These are phyloP conservation scores for Moelleriella libera DNA, from an alignment of 2,329 filamentous ascomycete species.

Conservation along the genomic window DNA sequence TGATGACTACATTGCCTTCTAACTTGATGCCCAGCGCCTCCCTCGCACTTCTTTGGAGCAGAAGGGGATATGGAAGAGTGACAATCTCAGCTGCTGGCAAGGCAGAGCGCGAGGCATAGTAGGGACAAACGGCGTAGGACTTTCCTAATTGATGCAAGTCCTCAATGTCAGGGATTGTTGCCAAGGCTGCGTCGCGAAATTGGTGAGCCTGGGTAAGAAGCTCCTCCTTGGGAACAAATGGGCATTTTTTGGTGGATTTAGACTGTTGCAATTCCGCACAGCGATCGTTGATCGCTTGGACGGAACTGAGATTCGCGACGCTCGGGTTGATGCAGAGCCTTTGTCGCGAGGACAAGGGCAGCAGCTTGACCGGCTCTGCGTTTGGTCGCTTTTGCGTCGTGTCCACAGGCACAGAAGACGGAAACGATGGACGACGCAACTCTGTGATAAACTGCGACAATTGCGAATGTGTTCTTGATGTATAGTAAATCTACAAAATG, in stretches of 20 bases:
- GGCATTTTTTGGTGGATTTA: constrained; percentile 44
- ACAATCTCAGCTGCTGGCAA: constrained; percentile 80
- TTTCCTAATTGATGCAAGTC: constrained; percentile 70
- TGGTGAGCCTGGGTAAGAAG: constrained; percentile 57
- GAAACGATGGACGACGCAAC: constrained; percentile 62
- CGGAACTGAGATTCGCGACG: constrained; percentile 55
- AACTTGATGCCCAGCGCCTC: constrained; percentile 79
- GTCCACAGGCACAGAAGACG: constrained; percentile 48
- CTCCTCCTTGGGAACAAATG: constrained; percentile 66
- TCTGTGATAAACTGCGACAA: constrained; percentile 79
- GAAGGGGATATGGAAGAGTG: constrained; percentile 79
- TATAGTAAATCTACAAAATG: constrained; percentile 60
- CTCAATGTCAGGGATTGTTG: constrained; percentile 84
- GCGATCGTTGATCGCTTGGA: constrained; percentile 81
- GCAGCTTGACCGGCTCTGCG: constrained; percentile 49
- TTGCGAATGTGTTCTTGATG: constrained; percentile 86
- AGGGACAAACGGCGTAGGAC: constrained; percentile 73
- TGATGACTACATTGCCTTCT: constrained; percentile 80
- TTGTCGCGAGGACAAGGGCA: constrained; percentile 76
- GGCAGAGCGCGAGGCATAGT: constrained; percentile 83
- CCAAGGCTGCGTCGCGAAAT: constrained; percentile 75
- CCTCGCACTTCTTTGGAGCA: constrained; percentile 74
- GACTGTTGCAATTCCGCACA: constrained; percentile 83
- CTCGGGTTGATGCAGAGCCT: constrained; percentile 80
- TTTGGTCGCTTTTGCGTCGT: constrained; percentile 14